Percentiles rank a stretch among this genome's conserved stretches.
These are phyloP conservation scores for Heliamphora pulchella DNA, from an alignment of 179 eudicot genomes.

Conservation along the genomic window DNA sequence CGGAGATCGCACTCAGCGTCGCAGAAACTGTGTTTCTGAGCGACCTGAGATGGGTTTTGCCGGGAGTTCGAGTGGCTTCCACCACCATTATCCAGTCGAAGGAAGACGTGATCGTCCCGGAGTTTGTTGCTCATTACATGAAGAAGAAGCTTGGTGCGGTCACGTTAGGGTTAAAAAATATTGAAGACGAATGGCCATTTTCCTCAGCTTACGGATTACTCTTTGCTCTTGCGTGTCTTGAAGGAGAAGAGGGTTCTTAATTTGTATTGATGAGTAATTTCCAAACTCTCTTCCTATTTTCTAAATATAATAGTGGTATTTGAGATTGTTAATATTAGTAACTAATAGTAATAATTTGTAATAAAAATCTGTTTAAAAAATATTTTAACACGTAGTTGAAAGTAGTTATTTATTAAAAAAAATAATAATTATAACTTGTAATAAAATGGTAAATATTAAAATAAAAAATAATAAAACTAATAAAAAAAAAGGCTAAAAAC, in stretches of 20 bases:
- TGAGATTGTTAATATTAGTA: too few species aligned
- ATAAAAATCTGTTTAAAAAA: too few species aligned
- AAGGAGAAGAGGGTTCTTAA: not conserved
- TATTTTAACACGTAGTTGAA: too few species aligned
- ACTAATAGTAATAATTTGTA: too few species aligned
- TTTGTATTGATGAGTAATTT: too few species aligned
- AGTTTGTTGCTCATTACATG: conserved; percentile 19
- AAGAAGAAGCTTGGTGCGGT: conserved; percentile 19
- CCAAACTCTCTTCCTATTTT: too few species aligned
- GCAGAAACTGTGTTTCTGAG: conserved; percentile 20
- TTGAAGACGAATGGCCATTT: conserved; percentile 20
- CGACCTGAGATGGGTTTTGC: conserved; percentile 16
- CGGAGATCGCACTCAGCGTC: conserved; percentile 6
- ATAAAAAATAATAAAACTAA: too few species aligned
- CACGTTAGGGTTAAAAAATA: not conserved
- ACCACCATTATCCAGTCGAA: conserved; percentile 21
- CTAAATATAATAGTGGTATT: too few species aligned
- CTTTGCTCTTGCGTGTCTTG: conserved; percentile 11
- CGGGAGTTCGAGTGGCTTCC: conserved; percentile 12
- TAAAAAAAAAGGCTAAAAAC: too few species aligned
- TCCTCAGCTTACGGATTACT: conserved; percentile 20
- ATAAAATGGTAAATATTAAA: too few species aligned
- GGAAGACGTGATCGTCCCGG: conserved; percentile 20
- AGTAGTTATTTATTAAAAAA: too few species aligned
- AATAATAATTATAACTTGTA: too few species aligned